Base-by-base conservation (phyloP, 371 early-diverging fungal species). In the Actinomucor elegans region DNA sequence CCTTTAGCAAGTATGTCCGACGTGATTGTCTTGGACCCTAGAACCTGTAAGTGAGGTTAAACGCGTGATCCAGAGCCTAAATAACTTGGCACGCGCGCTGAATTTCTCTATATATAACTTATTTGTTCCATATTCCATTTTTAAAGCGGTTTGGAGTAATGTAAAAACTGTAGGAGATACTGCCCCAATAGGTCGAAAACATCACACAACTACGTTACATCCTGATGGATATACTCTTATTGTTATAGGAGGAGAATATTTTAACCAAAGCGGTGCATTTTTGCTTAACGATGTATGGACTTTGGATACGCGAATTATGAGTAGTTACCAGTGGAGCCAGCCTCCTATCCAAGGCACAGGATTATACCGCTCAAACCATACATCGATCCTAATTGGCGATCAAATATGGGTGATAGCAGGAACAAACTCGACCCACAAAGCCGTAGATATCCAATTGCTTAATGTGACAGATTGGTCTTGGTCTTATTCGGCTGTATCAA, bases 351-450 rank as follows among this genome's bases (percentile, higher is more conserved):
- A 48, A 7, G 67, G 67, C 6, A 18, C 29, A 14, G 67, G 55
- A 5, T 31, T 58, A 17, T 46, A 41, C 14, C 54, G 67, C 23
- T 66, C 67, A 8, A 66, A 66, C 32, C 67, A 66, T 35, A 58
- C 63, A 0, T 52, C 67, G 3, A 46, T 66, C 1, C 24, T 66
- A 20, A 66, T 66, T 32, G 49, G 27, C 14, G 56, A 52, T 24
- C 58, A 58, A 33, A 50, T 66, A 21, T 62, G 57, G 55, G 48
- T 66, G 2, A 55, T 66, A 40, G 67, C 67, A 8, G 67, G 67
- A 11, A 57, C 63, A 4, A 66, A 66, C 31, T 10, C 6, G 4
- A 38, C 59, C 1, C 21, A 44, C 0, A 58, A 59, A 28, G 62
- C 63, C 24, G 67, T 66, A 2, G 67, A 66, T 44, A 66, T 66